These are phyloP conservation scores for Oldenlandia corymbosa DNA, from an alignment of 257 asterid genomes.

Conservation along the genomic window DNA sequence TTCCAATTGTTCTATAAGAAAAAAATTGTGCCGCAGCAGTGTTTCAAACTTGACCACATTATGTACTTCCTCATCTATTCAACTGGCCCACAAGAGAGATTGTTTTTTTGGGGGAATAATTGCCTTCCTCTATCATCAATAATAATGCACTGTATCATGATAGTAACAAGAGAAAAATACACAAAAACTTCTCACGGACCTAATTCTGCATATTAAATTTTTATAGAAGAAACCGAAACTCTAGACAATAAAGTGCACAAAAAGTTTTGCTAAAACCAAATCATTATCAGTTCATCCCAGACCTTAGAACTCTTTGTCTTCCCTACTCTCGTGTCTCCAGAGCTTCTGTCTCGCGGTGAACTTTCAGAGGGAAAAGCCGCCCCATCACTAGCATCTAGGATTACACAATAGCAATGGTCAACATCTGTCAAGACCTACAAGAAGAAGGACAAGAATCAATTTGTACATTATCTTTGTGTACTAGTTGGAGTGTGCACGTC, in stretches of 20 bases:
- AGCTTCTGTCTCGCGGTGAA: slow-evolving; percentile 28
- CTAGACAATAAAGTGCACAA: neutral
- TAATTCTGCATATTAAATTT: too few relatives aligned
- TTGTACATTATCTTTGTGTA: neutral
- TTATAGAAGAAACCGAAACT: too few relatives aligned
- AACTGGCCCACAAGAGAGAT: neutral
- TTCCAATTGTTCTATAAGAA: neutral
- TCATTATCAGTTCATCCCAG: slow-evolving; percentile 1
- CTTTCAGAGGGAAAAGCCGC: slow-evolving; percentile 77
- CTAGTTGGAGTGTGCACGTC: neutral
- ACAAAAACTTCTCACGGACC: neutral
- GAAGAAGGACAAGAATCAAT: slow-evolving; percentile 6
- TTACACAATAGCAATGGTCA: slow-evolving; percentile 93
- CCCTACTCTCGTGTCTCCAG: slow-evolving; percentile 38
- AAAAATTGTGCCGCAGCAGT: neutral
- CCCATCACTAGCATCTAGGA: slow-evolving; percentile 86
- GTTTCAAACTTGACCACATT: neutral
- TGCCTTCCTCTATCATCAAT: neutral
- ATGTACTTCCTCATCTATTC: neutral
- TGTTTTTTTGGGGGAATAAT: neutral
- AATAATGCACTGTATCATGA: neutral
- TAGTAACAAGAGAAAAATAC: neutral
- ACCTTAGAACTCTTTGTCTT: slow-evolving; percentile 75
- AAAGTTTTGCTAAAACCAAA: neutral
- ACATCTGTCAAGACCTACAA: slow-evolving; percentile 88